Base-by-base conservation (phyloP, 176 grass and related monocot species). In the Aegilops speltoides region DNA sequence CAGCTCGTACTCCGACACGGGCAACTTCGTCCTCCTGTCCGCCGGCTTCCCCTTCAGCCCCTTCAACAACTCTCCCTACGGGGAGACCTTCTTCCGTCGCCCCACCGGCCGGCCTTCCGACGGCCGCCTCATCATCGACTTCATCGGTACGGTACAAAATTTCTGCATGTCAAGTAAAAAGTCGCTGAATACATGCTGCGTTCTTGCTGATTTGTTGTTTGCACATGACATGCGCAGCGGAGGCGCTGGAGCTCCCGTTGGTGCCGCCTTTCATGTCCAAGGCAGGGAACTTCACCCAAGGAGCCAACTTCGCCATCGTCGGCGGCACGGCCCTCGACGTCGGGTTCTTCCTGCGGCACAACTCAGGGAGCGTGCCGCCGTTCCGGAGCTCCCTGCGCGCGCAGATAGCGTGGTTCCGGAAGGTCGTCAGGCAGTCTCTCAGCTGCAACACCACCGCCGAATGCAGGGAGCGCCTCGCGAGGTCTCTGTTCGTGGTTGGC, bases 51-150 rank as follows among this genome's bases (percentile, higher is more conserved):
- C 87, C 7, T 22, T 63, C 32, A 36, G 81, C 79, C 63, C 82
- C 1, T 94, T 90, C 67, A 91, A 92, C 78, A 65, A 86, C 65
- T 75, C 69, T 10, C 93, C 93, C 22, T 94, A 94, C 75, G 93
- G 90, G 10, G 83, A 89, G 14, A 94, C 93, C 16, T 92, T 85
- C 84, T 94, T 95, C 23, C 25, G 63, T 25, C 59, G 61, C 61
- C 76, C 93, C 50, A 95, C 93, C 4, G 93, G 93, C 14, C 91
- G 91, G 19, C 79, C 84, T 13, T 96, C 84, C n/a, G 79, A 96
- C 34, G 94, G 94, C 43, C 89, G 91, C 77, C 81, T 96, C n/a
- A 34, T 93, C 76, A 77, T 96, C 73, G 91, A 96, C 80, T 96
- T 96, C 75, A 82, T 96, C 31, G 87, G 89, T 96, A 89, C 29